Evolutionary conservation across 1,284 basidiomycete species (phyloP).

Genomic region (Takashimella tepidaria): DNA sequence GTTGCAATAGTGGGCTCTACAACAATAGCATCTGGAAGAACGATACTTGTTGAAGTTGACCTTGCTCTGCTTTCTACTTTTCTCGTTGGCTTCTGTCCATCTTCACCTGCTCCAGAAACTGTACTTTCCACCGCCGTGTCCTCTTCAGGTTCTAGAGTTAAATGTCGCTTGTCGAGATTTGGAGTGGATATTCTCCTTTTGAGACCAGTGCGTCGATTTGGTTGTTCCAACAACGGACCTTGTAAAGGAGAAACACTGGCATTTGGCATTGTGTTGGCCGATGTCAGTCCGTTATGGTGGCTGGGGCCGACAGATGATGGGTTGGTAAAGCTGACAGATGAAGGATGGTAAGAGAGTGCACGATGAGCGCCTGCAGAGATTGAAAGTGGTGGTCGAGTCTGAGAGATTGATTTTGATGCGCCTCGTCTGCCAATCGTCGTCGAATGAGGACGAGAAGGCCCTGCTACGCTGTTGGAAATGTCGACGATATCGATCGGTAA

Average conservation of each 20-base stretch:
- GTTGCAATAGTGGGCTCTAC: constrained; percentile 6
- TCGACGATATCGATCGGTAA: neutral
- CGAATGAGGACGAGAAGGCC: constrained; percentile 7
- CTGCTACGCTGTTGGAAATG: constrained; percentile 11
- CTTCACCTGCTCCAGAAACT: neutral
- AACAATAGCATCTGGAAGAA: constrained; percentile 22
- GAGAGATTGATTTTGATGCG: constrained; percentile 15
- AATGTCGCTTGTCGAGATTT: constrained; percentile 14
- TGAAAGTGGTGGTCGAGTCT: constrained; percentile 4
- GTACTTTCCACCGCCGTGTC: constrained; percentile 7
- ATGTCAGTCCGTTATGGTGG: constrained; percentile 1
- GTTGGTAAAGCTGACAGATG: constrained; percentile 5
- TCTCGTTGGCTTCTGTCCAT: neutral
- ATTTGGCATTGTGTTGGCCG: constrained; percentile 3
- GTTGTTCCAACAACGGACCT: neutral
- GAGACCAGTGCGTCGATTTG: constrained; percentile 18
- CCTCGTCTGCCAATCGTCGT: constrained; percentile 1
- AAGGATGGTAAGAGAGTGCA: constrained; percentile 12
- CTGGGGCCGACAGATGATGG: neutral
- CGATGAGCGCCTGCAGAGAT: constrained; percentile 3
- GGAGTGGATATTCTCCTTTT: constrained; percentile 42
- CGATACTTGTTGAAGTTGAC: constrained; percentile 42
- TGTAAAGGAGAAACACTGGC: neutral
- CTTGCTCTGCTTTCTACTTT: constrained; percentile 29
- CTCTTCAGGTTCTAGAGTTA: constrained; percentile 11